Evolutionary conservation across 768 basidiomycete species (phyloP).

Genomic region (Russula foetens): DNA sequence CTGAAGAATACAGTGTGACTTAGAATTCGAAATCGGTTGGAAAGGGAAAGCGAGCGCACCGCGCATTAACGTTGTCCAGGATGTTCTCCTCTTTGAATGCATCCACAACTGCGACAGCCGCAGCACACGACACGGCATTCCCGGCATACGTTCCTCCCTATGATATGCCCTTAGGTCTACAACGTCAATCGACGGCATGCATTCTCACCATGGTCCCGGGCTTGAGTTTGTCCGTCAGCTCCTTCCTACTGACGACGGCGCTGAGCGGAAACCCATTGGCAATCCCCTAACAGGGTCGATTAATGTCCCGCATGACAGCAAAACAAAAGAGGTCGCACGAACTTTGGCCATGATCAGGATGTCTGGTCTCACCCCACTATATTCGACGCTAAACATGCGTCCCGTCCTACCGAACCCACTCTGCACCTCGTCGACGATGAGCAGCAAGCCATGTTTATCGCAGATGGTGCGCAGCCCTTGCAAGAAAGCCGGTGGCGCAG

Average conservation of each 20-base stretch:
- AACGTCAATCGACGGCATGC: background rate
- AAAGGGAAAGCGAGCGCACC: slow-evolving; percentile 36
- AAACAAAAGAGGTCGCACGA: background rate
- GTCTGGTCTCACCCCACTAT: slow-evolving; percentile 81
- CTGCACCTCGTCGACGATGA: slow-evolving; percentile 86
- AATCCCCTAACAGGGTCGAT: slow-evolving; percentile 45
- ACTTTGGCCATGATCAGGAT: slow-evolving; percentile 88
- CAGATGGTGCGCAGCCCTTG: slow-evolving; percentile 76
- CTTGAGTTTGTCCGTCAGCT: slow-evolving; percentile 68
- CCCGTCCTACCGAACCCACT: slow-evolving; percentile 87
- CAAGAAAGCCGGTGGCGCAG: slow-evolving; percentile 74
- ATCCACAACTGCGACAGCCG: slow-evolving; percentile 75
- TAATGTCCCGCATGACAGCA: background rate
- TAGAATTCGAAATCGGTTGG: background rate
- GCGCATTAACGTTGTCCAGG: slow-evolving; percentile 65
- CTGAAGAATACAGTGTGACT: slow-evolving; percentile 28
- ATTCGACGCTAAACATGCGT: slow-evolving; percentile 70
- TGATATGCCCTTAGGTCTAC: background rate
- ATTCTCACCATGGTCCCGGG: slow-evolving; percentile 68
- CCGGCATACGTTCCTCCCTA: slow-evolving; percentile 89
- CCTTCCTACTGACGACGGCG: slow-evolving; percentile 72
- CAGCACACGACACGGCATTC: slow-evolving; percentile 88
- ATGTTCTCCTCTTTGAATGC: slow-evolving; percentile 75
- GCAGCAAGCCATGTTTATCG: slow-evolving; percentile 75
- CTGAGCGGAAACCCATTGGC: slow-evolving; percentile 94